These are phyloP conservation scores for Ogataea hybrid DNA, from an alignment of 1,139 yeast species.

Conservation along the genomic window DNA sequence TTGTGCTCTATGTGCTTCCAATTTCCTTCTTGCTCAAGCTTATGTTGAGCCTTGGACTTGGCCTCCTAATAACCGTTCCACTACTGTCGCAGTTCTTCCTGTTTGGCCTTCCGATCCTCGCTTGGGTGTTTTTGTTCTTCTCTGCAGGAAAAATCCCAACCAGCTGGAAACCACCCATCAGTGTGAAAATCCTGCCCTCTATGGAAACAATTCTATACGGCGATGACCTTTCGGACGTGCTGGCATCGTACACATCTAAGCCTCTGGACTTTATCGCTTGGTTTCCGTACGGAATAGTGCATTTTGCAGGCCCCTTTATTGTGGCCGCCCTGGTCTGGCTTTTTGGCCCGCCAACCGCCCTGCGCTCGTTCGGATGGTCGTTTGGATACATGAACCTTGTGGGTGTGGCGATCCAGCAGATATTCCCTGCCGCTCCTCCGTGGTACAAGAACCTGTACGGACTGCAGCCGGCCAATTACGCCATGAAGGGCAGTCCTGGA, in stretches of 20 bases:
- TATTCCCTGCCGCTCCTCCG: conserved; percentile 96
- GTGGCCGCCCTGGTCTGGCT: conserved; percentile 77
- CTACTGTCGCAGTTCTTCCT: conserved; percentile 82
- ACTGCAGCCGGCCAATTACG: conserved; percentile 83
- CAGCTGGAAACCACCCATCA: conserved; percentile 80
- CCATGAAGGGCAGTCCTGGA: conserved; percentile 95
- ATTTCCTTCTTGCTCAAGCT: conserved; percentile 49
- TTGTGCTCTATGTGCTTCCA: conserved; percentile 39
- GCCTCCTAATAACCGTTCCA: conserved; percentile 58
- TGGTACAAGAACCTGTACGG: conserved; percentile 93
- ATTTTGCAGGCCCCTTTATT: conserved; percentile 86
- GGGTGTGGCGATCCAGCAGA: conserved; percentile 79
- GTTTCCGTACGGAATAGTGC: conserved; percentile 93
- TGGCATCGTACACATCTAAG: conserved; percentile 71
- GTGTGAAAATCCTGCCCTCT: conserved; percentile 89
- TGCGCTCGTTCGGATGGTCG: conserved; percentile 88
- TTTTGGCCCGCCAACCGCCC: conserved; percentile 89
- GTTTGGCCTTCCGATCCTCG: conserved; percentile 78
- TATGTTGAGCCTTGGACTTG: conserved; percentile 38
- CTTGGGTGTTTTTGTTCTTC: conserved; percentile 88
- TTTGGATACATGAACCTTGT: conserved; percentile 94
- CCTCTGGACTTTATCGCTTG: conserved; percentile 83
- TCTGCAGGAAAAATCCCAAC: conserved; percentile 77
- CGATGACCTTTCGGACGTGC: conserved; percentile 82
- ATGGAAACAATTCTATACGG: conserved; percentile 93